Conservation (phyloP, 495 filamentous ascomycete species). For the Pyronema omphalodes region DNA sequence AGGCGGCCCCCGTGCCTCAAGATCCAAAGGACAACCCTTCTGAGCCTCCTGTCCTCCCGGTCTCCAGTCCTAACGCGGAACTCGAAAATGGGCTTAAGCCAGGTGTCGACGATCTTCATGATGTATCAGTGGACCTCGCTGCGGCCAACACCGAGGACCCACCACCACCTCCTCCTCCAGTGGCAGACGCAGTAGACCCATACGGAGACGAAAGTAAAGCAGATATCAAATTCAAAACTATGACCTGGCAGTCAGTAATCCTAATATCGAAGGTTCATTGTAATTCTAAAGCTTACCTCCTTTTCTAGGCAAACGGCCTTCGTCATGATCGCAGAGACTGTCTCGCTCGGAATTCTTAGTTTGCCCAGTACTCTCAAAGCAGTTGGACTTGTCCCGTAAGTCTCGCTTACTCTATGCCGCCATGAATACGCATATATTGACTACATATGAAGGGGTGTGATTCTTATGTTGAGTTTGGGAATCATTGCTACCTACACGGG, state of each 20-base stretch:
- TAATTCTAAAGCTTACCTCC: not conserved
- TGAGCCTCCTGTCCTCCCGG: no score
- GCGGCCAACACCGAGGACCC: not conserved
- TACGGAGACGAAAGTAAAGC: conserved; percentile 28
- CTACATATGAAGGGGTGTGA: conserved; percentile 25
- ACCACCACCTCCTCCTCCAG: not conserved
- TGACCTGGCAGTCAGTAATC: conserved; percentile 34
- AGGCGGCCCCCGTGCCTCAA: no score
- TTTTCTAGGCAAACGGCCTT: conserved; percentile 25
- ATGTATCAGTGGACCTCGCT: no score
- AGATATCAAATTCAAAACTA: conserved; percentile 40
- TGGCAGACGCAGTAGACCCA: conserved; percentile 2
- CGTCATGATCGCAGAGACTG: conserved; percentile 45
- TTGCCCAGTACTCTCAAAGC: conserved; percentile 36
- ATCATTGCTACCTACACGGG: conserved; percentile 57
- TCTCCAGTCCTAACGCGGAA: no score
- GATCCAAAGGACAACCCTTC: no score
- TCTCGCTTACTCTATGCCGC: conserved; percentile 25
- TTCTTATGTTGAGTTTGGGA: conserved; percentile 32
- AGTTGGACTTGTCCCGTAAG: conserved; percentile 38
- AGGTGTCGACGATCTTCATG: no score
- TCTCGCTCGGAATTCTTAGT: conserved; percentile 42
- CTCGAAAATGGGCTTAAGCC: no score
- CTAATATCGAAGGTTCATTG: not conserved
- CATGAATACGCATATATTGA: conserved; percentile 20